Percentiles rank a stretch among this genome's conserved stretches.
Conservation (phyloP, 805 yeast genomes). For the Metschnikowia gelsemii region DNA sequence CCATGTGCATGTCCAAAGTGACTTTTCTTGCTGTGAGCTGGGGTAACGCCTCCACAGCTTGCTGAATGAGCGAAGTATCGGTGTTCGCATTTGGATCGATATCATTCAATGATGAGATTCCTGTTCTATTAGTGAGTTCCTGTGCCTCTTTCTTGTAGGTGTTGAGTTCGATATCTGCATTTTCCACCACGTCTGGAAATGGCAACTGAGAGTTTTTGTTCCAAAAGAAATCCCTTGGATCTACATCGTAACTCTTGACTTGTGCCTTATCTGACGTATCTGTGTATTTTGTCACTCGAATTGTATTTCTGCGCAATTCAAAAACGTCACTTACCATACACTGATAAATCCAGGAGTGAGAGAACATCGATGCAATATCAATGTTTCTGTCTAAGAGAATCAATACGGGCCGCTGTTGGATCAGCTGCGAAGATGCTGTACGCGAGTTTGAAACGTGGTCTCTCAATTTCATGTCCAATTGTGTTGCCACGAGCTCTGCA, state of each 20-base stretch:
- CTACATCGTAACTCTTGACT: constrained; percentile 75
- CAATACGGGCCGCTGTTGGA: constrained; percentile 67
- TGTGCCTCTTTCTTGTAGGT: constrained; percentile 84
- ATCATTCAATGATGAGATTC: constrained; percentile 69
- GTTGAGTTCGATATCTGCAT: constrained; percentile 80
- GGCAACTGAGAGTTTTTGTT: constrained; percentile 77
- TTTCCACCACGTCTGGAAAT: constrained; percentile 98
- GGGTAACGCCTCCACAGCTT: constrained; percentile 89
- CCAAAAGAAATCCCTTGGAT: constrained; percentile 95
- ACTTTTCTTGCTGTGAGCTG: constrained; percentile 85
- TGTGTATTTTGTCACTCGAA: constrained; percentile 49
- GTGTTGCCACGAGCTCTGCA: constrained; percentile 89
- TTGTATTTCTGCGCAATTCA: constrained; percentile 76
- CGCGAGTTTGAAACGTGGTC: constrained; percentile 79
- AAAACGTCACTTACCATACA: constrained; percentile 94
- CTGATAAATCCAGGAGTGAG: constrained; percentile 97
- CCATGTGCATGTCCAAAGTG: constrained; percentile 95
- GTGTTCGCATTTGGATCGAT: constrained; percentile 56
- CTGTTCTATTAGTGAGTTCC: constrained; percentile 76
- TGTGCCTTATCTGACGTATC: constrained; percentile 31
- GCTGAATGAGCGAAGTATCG: constrained; percentile 70
- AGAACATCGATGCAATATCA: constrained; percentile 89
- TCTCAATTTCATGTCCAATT: constrained; percentile 77
- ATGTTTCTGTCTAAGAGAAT: constrained; percentile 83
- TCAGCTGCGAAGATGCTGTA: constrained; percentile 21